Evolutionary conservation across 352 stramenopile genomes (phyloP).

Genomic region (Pythium guiyangense): DNA sequence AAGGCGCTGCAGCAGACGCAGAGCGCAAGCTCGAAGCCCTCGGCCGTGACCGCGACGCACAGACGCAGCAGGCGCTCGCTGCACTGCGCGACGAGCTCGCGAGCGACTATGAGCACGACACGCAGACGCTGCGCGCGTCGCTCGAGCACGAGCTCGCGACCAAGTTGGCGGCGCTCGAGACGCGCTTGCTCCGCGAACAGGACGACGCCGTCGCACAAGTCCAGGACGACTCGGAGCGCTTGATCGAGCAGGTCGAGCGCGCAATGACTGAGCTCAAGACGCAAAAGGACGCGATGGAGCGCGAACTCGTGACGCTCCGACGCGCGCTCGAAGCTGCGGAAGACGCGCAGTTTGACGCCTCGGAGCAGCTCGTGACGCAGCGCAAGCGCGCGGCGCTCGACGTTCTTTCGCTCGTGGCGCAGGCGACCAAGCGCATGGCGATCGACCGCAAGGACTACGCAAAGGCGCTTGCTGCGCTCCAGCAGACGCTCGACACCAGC

Average conservation of each 20-base stretch:
- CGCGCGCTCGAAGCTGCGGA: slow-evolving; percentile 63
- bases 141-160: slow-evolving; percentile 25
- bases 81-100: slow-evolving; percentile 12
- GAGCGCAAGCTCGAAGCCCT: slow-evolving; percentile 13
- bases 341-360: slow-evolving; percentile 63
- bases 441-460: slow-evolving; percentile 7
- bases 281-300: slow-evolving; percentile 67
- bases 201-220: slow-evolving; percentile 73
- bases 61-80: slow-evolving; percentile 18
- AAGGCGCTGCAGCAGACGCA: slow-evolving; percentile 22
- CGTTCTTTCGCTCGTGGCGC: slow-evolving; percentile 41
- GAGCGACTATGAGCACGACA: slow-evolving; percentile 15
- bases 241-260: slow-evolving; percentile 72
- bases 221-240: slow-evolving; percentile 72
- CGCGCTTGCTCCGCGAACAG: slow-evolving; percentile 41
- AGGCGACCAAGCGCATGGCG: slow-evolving; percentile 26
- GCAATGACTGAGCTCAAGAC: slow-evolving; percentile 68
- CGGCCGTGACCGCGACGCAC: slow-evolving; percentile 1
- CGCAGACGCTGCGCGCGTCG: slow-evolving; percentile 26
- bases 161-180: slow-evolving; percentile 43
- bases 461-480: not conserved
- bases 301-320: slow-evolving; percentile 42
- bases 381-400: slow-evolving; percentile 57
- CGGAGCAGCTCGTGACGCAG: slow-evolving; percentile 50
- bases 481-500: slow-evolving; percentile 13